These are phyloP conservation scores for Aspergillus mulundensis DNA, from an alignment of 495 filamentous ascomycete genomes.

Conservation along the genomic window DNA sequence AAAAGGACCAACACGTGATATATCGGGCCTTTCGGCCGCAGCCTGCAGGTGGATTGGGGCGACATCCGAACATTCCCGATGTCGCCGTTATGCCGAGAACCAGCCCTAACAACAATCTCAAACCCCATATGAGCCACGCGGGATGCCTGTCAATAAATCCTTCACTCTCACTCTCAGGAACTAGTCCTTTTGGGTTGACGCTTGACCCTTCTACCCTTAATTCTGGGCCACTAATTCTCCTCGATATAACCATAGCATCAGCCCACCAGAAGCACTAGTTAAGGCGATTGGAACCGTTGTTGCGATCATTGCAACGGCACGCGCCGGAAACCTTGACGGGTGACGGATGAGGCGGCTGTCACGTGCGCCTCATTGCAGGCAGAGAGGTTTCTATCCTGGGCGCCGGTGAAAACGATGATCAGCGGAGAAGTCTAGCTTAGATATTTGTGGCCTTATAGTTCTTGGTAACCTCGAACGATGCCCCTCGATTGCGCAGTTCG, in stretches of 20 bases:
- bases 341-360: slow-evolving; percentile 4
- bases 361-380: slow-evolving; percentile 1
- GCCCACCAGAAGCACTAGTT: not conserved
- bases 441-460: not conserved
- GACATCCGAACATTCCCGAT: slow-evolving; percentile 18
- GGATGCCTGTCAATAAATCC: slow-evolving; percentile 3
- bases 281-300: not conserved
- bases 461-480: not conserved
- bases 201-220: not conserved
- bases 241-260: not conserved
- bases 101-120: slow-evolving; percentile 8
- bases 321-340: slow-evolving; percentile 9
- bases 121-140: slow-evolving; percentile 1
- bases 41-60: not conserved
- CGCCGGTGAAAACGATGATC: not conserved
- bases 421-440: not conserved
- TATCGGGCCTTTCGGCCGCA: slow-evolving; percentile 10
- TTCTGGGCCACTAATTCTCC: not conserved
- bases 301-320: slow-evolving; percentile 7
- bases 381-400: not conserved
- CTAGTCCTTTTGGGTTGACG: not conserved
- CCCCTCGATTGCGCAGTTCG: not conserved
- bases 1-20: slow-evolving; percentile 9
- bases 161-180: not conserved
- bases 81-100: slow-evolving; percentile 1